Evolutionary conservation across 768 basidiomycete species (phyloP), one percentile per base, ranked within the genome.

Genomic region (Cyclocybe cylindracea): DNA sequence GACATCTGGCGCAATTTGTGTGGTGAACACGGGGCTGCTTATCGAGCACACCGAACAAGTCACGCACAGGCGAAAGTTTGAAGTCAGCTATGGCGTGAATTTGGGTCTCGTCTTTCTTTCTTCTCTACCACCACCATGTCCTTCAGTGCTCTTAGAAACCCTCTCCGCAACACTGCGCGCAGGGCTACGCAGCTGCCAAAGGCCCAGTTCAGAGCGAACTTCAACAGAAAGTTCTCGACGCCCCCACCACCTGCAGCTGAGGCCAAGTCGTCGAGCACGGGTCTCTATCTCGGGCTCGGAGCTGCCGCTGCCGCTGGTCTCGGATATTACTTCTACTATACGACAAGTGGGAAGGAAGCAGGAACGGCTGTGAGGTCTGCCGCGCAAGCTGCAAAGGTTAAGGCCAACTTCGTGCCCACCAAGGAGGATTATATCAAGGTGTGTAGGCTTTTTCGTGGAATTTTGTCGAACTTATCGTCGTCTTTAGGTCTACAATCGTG

Each of bases 381-480:
- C 10, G 72, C 77, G 3, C 86, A 91, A 71, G 62, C 74, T 18
- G 78, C 77, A 10, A 90, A 86, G 66, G 83, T 75, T 51, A 82
- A 77, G 33, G 74, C 81, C 38, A 87, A 89, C 53, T 86, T 93
- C 66, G 79, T 80, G 10, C 89, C 90, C 16, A 78, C 84, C 36
- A 84, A 88, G 73, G 85, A 85, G 46, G 95, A 97, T 64, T 97
- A 95, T 66, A 89, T 92, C 69, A 94, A 96, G 82, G 89, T 86
- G 32, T 8, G 70, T 51, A 34, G 16, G 7, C 33, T 36, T 1
- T 10, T 44, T 35, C 29, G 32, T 39, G 6, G 40, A 48, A 8
- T 50, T 44, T 40, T 33, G 35, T 39, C 18, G n/a, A 40, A 16
- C 39, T 47, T 33, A 46, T 41, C 40, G 11, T 32, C 24, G 33